These are phyloP conservation scores for Leccinum insolens DNA, from an alignment of 1,284 basidiomycete genomes.

Conservation along the genomic window DNA sequence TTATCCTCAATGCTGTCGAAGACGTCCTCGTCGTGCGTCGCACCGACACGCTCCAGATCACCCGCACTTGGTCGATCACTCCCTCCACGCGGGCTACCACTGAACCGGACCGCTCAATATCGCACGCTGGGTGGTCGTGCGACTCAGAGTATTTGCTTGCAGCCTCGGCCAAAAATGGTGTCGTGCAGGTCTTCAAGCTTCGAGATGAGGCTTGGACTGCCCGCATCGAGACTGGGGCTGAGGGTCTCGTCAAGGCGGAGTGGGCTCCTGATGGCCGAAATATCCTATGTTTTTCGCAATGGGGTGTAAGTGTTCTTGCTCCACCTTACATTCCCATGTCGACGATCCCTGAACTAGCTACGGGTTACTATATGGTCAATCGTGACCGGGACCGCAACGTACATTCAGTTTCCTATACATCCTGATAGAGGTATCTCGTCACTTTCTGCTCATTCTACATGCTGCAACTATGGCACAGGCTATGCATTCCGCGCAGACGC, in stretches of 20 bases:
- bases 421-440: conserved; percentile 64
- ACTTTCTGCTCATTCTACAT: neutral
- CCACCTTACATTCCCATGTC: conserved; percentile 2
- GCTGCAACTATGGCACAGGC: conserved; percentile 43
- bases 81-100: conserved; percentile 40
- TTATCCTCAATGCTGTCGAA: conserved; percentile 71
- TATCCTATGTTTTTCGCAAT: conserved; percentile 85
- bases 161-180: conserved; percentile 63
- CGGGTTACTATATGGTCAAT: conserved; percentile 83
- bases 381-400: conserved; percentile 65
- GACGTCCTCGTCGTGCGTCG: conserved; percentile 75
- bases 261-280: conserved; percentile 84
- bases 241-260: conserved; percentile 81
- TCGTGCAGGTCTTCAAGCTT: conserved; percentile 74
- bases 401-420: conserved; percentile 80
- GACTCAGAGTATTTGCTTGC: conserved; percentile 84
- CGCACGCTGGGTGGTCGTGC: conserved; percentile 79
- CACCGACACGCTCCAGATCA: conserved; percentile 75
- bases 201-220: conserved; percentile 75
- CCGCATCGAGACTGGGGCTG: conserved; percentile 75
- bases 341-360: conserved; percentile 50
- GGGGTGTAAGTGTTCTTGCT: conserved; percentile 66
- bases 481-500: conserved; percentile 80
- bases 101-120: conserved; percentile 48
- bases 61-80: conserved; percentile 70